Percentiles rank a stretch among this genome's conserved stretches.
phyloP scores from a whole-genome alignment of 176 grass and related monocot species.

The Alopecurus myosuroides region DNA sequence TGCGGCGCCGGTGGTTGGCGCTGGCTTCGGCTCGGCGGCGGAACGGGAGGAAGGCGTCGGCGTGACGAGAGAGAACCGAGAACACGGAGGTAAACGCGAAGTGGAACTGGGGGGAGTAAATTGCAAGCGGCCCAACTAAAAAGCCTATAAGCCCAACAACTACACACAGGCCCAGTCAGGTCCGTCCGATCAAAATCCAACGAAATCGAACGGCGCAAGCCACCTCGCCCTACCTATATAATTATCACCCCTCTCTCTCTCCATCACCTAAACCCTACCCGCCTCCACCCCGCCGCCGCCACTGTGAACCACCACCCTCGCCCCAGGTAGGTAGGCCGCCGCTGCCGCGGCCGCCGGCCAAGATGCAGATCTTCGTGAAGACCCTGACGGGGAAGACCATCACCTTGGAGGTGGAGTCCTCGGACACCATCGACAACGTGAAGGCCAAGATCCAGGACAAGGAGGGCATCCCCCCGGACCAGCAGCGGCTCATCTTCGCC shows the following conservation, averaged over 20 bases:
- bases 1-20: neutral
- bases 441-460: constrained; percentile 77
- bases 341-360: constrained; percentile 7
- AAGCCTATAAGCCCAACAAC: constrained; percentile 7
- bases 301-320: neutral
- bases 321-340: neutral
- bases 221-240: neutral
- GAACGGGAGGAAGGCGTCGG: neutral
- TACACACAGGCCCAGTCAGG: accelerated
- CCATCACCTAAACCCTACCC: constrained; percentile 14
- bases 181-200: constrained; percentile 6
- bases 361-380: constrained; percentile 89
- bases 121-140: neutral
- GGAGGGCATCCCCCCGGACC: constrained; percentile 70
- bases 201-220: neutral
- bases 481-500: constrained; percentile 75
- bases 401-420: constrained; percentile 79
- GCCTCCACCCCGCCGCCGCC: neutral
- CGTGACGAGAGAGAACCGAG: neutral
- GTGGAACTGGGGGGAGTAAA: too few species aligned
- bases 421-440: constrained; percentile 76
- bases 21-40: constrained; percentile 18
- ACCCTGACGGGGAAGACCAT: constrained; percentile 90
- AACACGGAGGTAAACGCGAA: neutral
- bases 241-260: neutral